Conservation (phyloP, 2,329 filamentous ascomycete species). For the Phialocephala sp. region DNA sequence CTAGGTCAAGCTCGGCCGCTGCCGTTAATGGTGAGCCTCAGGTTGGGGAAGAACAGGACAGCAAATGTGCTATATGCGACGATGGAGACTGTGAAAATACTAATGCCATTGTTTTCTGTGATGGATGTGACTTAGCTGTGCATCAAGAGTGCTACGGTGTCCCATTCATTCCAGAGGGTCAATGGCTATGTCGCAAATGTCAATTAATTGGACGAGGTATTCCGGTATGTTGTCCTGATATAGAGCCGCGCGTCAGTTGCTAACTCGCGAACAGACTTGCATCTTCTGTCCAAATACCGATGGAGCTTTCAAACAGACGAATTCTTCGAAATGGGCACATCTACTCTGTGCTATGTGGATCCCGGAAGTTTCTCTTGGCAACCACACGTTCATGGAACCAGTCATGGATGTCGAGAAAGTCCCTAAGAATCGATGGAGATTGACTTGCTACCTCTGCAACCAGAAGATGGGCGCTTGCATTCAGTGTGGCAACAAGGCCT, state of each 20-base stretch:
- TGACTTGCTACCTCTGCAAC: slow-evolving; percentile 94
- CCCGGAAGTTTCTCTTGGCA: slow-evolving; percentile 92
- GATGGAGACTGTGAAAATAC: slow-evolving; percentile 99
- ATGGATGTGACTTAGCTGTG: slow-evolving; percentile 95
- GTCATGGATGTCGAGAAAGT: slow-evolving; percentile 98
- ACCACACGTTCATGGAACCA: slow-evolving; percentile 97
- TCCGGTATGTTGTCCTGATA: slow-evolving; percentile 62
- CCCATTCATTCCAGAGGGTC: slow-evolving; percentile 96
- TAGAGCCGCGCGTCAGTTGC: slow-evolving; percentile 8
- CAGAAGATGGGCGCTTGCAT: slow-evolving; percentile 99
- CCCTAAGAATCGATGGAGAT: slow-evolving; percentile 89
- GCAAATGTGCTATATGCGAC: slow-evolving; percentile 96
- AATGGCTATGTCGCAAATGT: slow-evolving; percentile 97
- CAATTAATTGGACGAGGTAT: slow-evolving; percentile 92
- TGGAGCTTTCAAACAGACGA: slow-evolving; percentile 98
- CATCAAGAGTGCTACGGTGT: slow-evolving; percentile 99
- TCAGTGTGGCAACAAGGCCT: slow-evolving; percentile 96
- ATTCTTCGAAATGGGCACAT: slow-evolving; percentile 95
- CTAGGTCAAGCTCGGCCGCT: slow-evolving; percentile 89
- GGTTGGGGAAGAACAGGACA: slow-evolving; percentile 91
- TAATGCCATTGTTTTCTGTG: slow-evolving; percentile 98
- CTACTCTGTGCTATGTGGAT: slow-evolving; percentile 98
- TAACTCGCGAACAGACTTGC: slow-evolving; percentile 67
- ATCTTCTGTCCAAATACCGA: slow-evolving; percentile 99
- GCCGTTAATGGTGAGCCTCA: slow-evolving; percentile 93